phyloP scores from a whole-genome alignment of 192 early-diverging fungal genomes.

The Coemansia sp. region DNA sequence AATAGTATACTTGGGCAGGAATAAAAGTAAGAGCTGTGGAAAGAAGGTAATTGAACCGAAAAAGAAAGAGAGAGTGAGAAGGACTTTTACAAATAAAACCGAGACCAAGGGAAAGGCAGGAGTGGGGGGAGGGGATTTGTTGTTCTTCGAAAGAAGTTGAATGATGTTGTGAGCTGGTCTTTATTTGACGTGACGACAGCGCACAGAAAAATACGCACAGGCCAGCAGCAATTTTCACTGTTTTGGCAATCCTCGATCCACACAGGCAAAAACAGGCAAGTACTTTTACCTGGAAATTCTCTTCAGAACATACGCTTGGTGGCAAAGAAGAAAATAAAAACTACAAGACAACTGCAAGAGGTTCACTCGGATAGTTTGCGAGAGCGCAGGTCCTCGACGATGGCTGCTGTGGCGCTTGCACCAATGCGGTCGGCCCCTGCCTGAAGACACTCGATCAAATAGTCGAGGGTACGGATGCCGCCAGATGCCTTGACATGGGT shows the following conservation, averaged over 20 bases:
- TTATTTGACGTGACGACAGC: too few relatives aligned
- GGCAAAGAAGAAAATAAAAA: background rate
- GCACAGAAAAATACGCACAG: background rate
- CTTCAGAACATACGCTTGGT: background rate
- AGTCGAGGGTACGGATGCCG: slow-evolving; percentile 60
- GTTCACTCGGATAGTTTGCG: slow-evolving; percentile 19
- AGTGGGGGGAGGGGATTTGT: background rate
- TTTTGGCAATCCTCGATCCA: background rate
- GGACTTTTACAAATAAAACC: background rate
- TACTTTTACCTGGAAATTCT: background rate
- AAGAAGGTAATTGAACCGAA: background rate
- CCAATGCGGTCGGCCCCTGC: slow-evolving; percentile 63
- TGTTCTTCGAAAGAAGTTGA: background rate
- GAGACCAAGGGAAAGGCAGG: background rate
- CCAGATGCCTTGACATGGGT: slow-evolving; percentile 65
- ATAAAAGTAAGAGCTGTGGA: background rate
- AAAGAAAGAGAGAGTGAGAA: background rate
- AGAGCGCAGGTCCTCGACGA: slow-evolving; percentile 57
- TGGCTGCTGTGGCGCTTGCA: slow-evolving; percentile 57
- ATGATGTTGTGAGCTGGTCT: background rate
- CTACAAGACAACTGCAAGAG: background rate
- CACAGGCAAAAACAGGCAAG: background rate
- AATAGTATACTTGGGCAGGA: background rate
- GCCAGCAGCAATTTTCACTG: background rate
- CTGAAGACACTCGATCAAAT: slow-evolving; percentile 57